Evolutionary conservation across 1,284 basidiomycete species (phyloP).

Genomic region (Cystobasidiaceae sp.): DNA sequence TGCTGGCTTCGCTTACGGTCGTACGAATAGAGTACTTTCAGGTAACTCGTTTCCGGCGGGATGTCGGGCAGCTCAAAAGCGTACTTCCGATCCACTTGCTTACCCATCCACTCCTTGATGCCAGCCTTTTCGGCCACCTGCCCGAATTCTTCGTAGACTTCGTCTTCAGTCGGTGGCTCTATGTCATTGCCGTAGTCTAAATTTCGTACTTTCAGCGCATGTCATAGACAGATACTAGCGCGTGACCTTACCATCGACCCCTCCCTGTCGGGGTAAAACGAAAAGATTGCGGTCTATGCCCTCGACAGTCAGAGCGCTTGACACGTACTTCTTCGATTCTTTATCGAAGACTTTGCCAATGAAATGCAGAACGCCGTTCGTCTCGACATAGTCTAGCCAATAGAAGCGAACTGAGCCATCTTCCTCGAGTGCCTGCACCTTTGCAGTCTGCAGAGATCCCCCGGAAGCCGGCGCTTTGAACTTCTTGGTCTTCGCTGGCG

Average conservation of each 20-base stretch:
- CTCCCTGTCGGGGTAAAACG: constrained; percentile 70
- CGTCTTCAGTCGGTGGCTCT: constrained; percentile 55
- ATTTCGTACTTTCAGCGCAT: no score
- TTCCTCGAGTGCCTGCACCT: constrained; percentile 59
- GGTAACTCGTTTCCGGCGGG: constrained; percentile 75
- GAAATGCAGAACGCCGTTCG: constrained; percentile 67
- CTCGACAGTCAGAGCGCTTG: constrained; percentile 79
- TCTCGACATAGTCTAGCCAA: constrained; percentile 89
- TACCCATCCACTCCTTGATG: constrained; percentile 62
- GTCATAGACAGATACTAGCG: no score
- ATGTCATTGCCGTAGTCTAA: constrained; percentile 60
- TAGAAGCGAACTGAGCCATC: constrained; percentile 81
- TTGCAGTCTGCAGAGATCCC: constrained; percentile 23
- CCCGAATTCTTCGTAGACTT: constrained; percentile 83
- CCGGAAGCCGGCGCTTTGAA: constrained; percentile 24
- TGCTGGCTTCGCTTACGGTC: constrained; percentile 56
- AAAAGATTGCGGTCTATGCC: constrained; percentile 89
- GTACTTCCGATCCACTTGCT: constrained; percentile 74
- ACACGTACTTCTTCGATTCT: constrained; percentile 60
- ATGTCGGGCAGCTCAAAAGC: constrained; percentile 84
- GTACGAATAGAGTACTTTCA: constrained; percentile 86
- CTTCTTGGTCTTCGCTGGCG: constrained; percentile 38
- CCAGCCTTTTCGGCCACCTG: constrained; percentile 64
- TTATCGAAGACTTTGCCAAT: constrained; percentile 78
- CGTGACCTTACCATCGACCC: constrained; percentile 54